Evolutionary conservation across 495 filamentous ascomycete species (phyloP), one percentile per base, ranked within the genome.

Genomic region (Endocarpon pusillum): DNA sequence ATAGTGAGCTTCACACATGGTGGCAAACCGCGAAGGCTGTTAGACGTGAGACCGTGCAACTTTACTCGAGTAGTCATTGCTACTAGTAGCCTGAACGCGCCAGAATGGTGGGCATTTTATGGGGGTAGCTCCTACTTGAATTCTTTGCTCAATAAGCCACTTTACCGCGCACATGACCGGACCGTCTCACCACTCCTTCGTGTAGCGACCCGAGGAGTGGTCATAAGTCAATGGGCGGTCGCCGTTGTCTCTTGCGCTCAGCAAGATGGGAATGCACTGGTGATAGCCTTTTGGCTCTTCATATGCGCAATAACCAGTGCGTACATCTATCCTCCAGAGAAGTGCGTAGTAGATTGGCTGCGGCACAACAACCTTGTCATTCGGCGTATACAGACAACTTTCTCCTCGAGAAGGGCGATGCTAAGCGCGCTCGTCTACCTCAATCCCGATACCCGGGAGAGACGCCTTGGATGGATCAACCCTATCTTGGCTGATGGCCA

Each of bases 1-100:
- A 1, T 27, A 11, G 20, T 42, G 9, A 12, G 28, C 22, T 19
- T 41, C 1, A 2, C 19, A 8, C 32, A 35, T 4, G 32, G 36
- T 19, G 15, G 12, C 31, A 35, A 27, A 39, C 8, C 26, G n/a
- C 26, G 34, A 22, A n/a, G 10, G 33, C 24, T 18, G n/a, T 12
- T 21, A 8, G 23, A 25, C 12, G 23, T 8, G 23, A 8, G 23
- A 12, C 23, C 23, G 12, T 8, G 23, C 12, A 8, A 8, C 23
- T 8, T 25, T 25, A 25, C 8, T 8, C 23, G 23, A 12, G 8
- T 25, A 8, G 12, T 25, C 12, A 12, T 25, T 8, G 23, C 12
- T 12, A 25, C 23, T 8, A 25, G 23, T 8, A 25, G 23, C 12
- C 12, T 25, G 23, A 25, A 25, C 12, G 23, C 23, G 23, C 8